Base-by-base conservation (phyloP, 768 basidiomycete species). In the Rhodotorula toruloides region DNA sequence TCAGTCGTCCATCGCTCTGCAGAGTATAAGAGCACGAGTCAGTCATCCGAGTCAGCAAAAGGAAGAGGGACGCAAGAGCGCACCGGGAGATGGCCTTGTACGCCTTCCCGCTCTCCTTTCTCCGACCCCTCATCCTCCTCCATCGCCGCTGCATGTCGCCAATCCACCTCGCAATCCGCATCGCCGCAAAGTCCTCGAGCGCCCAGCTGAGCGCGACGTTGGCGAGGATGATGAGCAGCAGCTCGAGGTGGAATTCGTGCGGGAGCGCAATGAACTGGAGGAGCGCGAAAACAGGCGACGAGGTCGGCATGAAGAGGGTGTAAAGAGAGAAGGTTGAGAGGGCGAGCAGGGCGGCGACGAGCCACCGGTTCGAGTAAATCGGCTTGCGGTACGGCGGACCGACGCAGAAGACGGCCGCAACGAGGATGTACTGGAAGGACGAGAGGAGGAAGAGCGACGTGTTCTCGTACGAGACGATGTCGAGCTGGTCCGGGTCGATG, bases 361-460 rank as follows among this genome's bases (percentile, higher is more conserved):
- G 82, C 82, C 66, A 72, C 17, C 93, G 85, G 75, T 99, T 99
- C 22, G 92, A 90, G 85, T 88, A 91, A 83, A 98, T 89, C 32
- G 91, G 83, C 77, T 90, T 88, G 55, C 96, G 85, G 77, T 94
- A 99, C 8, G 96, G 96, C 6, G 93, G 93, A 0, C 96, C 96
- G 71, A 98, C 96, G 76, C 90, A 94, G 80, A 98, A 99, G 1
- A 98, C 91, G 0, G 87, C 94, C 19, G 94, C 96, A 13, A 96
- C 90, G 54, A 98, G 81, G 74, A 98, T 90, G 77, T 99, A 99
- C 79, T 99, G 96, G 85, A 98, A 98, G 68, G 91, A 96, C 16
- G 96, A 97, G 49, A 97, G 81, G 70, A 97, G 78, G 80, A 99
- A 99, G 62, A 99, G 78, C 36, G 84, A 85, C 10, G 96, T 86